Conservation (phyloP, 148 eudicot species). For the Selenicereus undatus region DNA sequence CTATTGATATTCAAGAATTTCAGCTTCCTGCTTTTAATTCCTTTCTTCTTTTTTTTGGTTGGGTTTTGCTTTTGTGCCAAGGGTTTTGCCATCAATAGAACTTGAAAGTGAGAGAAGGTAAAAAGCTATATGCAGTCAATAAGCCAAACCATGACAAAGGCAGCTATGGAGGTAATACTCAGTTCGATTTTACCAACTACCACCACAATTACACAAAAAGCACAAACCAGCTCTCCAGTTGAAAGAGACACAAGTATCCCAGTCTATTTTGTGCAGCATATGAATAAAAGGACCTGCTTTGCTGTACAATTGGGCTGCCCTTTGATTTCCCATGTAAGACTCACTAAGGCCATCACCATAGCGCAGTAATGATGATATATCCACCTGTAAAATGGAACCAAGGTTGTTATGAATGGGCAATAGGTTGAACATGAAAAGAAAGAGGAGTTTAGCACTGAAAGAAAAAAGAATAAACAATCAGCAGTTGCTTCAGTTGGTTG, state of each 20-base stretch:
- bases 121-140: neutral
- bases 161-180: no score
- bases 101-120: conserved; percentile 6
- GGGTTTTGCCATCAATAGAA: conserved; percentile 9
- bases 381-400: conserved; percentile 55
- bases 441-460: no score
- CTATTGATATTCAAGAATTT: neutral
- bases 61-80: neutral
- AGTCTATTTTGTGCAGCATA: neutral
- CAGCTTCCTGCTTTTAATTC: neutral
- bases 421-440: neutral
- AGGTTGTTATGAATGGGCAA: neutral
- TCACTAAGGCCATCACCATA: conserved; percentile 90
- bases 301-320: conserved; percentile 73
- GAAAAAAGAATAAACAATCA: neutral
- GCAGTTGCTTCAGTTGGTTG: no score
- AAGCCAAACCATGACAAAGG: no score
- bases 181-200: no score
- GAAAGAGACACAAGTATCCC: neutral
- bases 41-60: neutral
- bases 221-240: no score
- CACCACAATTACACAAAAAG: no score
- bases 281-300: conserved; percentile 63
- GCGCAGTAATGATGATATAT: conserved; percentile 92
- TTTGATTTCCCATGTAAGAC: conserved; percentile 97